Base-by-base conservation (phyloP, 371 early-diverging fungal genomes). In the Rhizopus arrhizus region DNA sequence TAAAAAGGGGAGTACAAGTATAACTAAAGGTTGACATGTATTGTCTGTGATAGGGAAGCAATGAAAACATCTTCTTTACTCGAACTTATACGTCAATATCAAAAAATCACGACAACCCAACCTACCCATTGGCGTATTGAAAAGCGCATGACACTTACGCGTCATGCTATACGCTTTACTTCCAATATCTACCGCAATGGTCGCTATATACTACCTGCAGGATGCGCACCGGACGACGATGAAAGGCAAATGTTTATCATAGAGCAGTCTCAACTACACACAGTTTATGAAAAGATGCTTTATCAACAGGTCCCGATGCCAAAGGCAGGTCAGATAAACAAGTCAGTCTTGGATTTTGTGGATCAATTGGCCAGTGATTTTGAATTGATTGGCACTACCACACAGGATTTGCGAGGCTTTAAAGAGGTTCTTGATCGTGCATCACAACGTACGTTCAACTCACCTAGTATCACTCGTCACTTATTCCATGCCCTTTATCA, bases 401-500 rank as follows among this genome's bases (percentile, higher is more conserved):
- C 63, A 13, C 55, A 61, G 34, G 72, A 72, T 51, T 53, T 72
- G 45, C 47, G 68, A 12, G 72, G 68, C 5, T 65, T 72, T 50
- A 52, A 64, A 5, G 72, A 72, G 16, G 71, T 67, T 1, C 69
- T 92, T 43, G 85, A 90, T 61, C 80, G 87, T 16, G 84, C 87
- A 5, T 73, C 87, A 0, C 80, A 83, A 58, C 77, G 79, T 43
- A 88, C 91, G 0, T 91, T 88, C 70, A 88, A 91, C 61, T 91
- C 91, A 3, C 90, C 90, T 11, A 72, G 80, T 0, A 78, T 91
- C 41, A 58, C 86, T 33, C 88, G 90, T 0, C 88, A 86, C 59
- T 66, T 89, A n/a, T 82, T 87, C 61, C 71, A 72, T 50, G 75
- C 83, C 0, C 74, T 89, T 13, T 69, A 83, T 9, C 73, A 66